A percentile compares a stretch with the other conserved stretches of the same genome.
Evolutionary conservation across 352 stramenopile genomes (phyloP).

Genomic region (Pythium folliculosum): DNA sequence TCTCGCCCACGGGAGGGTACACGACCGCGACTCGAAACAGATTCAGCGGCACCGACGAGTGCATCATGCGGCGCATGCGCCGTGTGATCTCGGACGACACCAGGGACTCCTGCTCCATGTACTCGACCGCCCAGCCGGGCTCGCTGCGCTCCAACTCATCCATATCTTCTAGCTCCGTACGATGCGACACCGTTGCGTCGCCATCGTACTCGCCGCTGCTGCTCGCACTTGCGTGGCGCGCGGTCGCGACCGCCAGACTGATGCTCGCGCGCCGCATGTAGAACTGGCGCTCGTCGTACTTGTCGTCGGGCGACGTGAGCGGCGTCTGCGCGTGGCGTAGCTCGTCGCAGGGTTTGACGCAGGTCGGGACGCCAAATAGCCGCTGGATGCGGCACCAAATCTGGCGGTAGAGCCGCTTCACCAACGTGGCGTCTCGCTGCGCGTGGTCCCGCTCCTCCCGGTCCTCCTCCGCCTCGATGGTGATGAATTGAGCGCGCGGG

Average conservation of each 20-base stretch:
- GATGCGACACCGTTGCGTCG: not conserved
- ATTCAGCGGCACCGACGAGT: constrained; percentile 71
- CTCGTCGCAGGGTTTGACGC: not conserved
- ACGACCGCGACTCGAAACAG: constrained; percentile 73
- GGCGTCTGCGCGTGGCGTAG: constrained; percentile 53
- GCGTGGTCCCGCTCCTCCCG: not conserved
- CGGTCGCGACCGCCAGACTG: constrained; percentile 7
- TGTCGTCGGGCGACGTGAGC: constrained; percentile 65
- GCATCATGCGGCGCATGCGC: constrained; percentile 81
- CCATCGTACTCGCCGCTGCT: not conserved
- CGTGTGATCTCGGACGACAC: constrained; percentile 65
- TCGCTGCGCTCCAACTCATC: constrained; percentile 31
- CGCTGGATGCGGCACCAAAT: constrained; percentile 50
- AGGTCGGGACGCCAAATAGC: constrained; percentile 39
- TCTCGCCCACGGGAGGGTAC: constrained; percentile 22
- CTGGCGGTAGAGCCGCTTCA: constrained; percentile 53
- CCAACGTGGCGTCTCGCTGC: constrained; percentile 29
- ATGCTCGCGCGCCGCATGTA: constrained; percentile 34
- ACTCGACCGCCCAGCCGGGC: constrained; percentile 76
- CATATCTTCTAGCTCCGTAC: not conserved
- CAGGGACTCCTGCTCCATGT: constrained; percentile 71
- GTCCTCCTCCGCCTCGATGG: not conserved
- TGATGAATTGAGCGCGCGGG: not conserved
- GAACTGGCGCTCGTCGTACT: constrained; percentile 32
- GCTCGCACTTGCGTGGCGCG: not conserved